A percentile compares a stretch with the other conserved stretches of the same genome.
phyloP scores from a whole-genome alignment of 2,329 filamentous ascomycete species.

The Endocalyx cinctus region DNA sequence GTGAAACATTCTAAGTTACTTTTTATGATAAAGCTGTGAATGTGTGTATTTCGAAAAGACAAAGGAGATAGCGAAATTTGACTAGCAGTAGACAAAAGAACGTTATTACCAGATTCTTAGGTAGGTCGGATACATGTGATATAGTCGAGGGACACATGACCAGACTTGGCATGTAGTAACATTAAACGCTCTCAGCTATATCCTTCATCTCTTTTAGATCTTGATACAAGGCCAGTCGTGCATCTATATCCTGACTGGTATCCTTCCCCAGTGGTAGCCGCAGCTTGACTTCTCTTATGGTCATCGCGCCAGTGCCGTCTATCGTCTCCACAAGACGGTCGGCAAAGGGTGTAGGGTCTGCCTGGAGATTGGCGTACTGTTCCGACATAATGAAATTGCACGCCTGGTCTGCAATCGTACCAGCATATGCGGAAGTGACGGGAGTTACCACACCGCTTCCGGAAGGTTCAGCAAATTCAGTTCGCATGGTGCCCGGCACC shows the following conservation, averaged over 20 bases:
- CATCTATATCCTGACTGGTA: too few relatives aligned
- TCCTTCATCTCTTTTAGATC: slow-evolving; percentile 8
- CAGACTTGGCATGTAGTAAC: too few relatives aligned
- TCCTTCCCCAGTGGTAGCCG: slow-evolving; percentile 11
- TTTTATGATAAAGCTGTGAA: too few relatives aligned
- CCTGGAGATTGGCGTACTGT: slow-evolving; percentile 1
- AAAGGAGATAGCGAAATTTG: too few relatives aligned
- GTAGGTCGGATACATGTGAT: too few relatives aligned
- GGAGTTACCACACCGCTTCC: slow-evolving; percentile 12
- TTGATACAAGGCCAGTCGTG: too few relatives aligned
- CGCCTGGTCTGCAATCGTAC: slow-evolving; percentile 9
- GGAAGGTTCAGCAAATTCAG: slow-evolving; percentile 13
- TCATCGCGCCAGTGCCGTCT: slow-evolving; percentile 18
- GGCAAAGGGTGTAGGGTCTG: slow-evolving; percentile 10
- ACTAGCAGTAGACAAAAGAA: too few relatives aligned
- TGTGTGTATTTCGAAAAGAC: too few relatives aligned
- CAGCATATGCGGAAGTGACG: slow-evolving; percentile 15
- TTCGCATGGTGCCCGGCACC: slow-evolving; percentile 16
- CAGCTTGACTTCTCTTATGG: slow-evolving; percentile 11
- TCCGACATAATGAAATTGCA: slow-evolving; percentile 3
- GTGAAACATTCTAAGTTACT: too few relatives aligned
- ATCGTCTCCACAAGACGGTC: slow-evolving; percentile 19
- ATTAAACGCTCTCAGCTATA: slow-evolving; percentile 8
- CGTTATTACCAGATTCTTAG: too few relatives aligned
- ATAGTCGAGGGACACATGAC: too few relatives aligned